These are phyloP conservation scores for Pleurotus eryngii DNA, from an alignment of 768 basidiomycete genomes.

Conservation along the genomic window DNA sequence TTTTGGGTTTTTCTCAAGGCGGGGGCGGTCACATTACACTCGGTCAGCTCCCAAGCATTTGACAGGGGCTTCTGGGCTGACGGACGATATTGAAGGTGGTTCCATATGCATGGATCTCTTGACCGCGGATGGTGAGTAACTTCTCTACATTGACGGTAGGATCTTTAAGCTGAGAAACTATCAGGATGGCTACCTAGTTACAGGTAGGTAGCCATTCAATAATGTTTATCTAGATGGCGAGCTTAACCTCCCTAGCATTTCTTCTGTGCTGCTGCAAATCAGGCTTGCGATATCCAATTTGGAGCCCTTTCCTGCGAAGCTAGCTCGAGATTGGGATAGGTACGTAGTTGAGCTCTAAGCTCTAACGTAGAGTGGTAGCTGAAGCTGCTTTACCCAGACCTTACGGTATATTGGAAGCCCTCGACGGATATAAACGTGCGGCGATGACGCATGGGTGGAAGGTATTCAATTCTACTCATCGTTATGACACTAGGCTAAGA, in stretches of 20 bases:
- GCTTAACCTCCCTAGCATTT: slow-evolving; percentile 27
- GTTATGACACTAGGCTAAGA: background rate
- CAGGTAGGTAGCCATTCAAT: slow-evolving; percentile 30
- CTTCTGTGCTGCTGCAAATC: slow-evolving; percentile 60
- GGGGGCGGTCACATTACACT: slow-evolving; percentile 70
- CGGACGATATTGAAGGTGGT: slow-evolving; percentile 39
- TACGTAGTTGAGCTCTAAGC: slow-evolving; percentile 16
- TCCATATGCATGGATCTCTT: slow-evolving; percentile 76
- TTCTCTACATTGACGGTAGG: background rate
- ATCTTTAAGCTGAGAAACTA: background rate
- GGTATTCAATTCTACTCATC: slow-evolving; percentile 26
- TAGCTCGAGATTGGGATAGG: slow-evolving; percentile 51
- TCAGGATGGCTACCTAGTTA: slow-evolving; percentile 69
- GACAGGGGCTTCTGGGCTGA: background rate
- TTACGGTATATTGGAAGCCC: slow-evolving; percentile 54
- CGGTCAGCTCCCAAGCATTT: slow-evolving; percentile 28
- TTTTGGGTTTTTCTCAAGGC: slow-evolving; percentile 66
- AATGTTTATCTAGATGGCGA: background rate
- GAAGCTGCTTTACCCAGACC: slow-evolving; percentile 20
- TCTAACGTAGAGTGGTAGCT: background rate
- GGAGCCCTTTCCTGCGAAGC: slow-evolving; percentile 59
- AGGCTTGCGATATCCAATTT: slow-evolving; percentile 66
- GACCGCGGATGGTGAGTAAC: slow-evolving; percentile 51
- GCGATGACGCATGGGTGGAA: slow-evolving; percentile 65
- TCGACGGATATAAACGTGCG: slow-evolving; percentile 63